Evolutionary conservation across 352 stramenopile genomes (phyloP).

Genomic region (Pythium phragmitis): DNA sequence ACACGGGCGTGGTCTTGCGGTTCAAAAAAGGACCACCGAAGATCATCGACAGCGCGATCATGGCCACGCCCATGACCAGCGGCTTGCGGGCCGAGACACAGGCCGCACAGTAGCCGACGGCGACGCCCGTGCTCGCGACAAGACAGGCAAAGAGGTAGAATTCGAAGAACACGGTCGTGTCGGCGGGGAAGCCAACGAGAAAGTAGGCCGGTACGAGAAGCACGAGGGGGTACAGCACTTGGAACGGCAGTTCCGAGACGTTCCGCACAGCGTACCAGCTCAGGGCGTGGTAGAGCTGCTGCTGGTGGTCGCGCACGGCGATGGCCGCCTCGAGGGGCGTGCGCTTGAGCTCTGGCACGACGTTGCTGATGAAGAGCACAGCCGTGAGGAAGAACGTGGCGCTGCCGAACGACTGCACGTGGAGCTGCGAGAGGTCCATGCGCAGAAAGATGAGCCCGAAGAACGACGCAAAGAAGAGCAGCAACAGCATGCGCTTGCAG

Average conservation of each 20-base stretch:
- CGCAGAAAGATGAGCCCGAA: conserved; percentile 29
- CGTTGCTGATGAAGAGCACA: conserved; percentile 16
- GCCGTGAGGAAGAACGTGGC: conserved; percentile 37
- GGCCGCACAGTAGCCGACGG: conserved; percentile 13
- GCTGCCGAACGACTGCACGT: conserved; percentile 49
- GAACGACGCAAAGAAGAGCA: conserved; percentile 28
- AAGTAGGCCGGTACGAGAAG: conserved; percentile 33
- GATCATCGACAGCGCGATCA: conserved; percentile 25
- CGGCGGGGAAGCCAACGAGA: conserved; percentile 28
- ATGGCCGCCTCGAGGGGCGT: conserved; percentile 29
- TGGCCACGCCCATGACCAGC: conserved; percentile 4
- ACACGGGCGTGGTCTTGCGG: conserved; percentile 25
- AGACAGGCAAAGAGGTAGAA: conserved; percentile 32
- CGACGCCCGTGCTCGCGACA: conserved; percentile 21
- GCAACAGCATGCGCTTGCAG: conserved; percentile 19
- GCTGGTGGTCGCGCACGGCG: conserved; percentile 28
- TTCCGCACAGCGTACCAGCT: conserved; percentile 36
- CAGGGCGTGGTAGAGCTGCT: conserved; percentile 21
- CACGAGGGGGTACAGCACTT: conserved; percentile 27
- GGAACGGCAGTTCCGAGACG: conserved; percentile 26
- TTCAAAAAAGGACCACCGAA: conserved; percentile 37
- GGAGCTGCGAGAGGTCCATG: conserved; percentile 37
- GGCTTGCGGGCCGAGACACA: not conserved
- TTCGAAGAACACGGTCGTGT: conserved; percentile 30
- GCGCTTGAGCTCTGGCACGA: conserved; percentile 23